Base-by-base conservation (phyloP, 225 moss, liverwort and hornwort species). In the Takakia lepidozioides region DNA sequence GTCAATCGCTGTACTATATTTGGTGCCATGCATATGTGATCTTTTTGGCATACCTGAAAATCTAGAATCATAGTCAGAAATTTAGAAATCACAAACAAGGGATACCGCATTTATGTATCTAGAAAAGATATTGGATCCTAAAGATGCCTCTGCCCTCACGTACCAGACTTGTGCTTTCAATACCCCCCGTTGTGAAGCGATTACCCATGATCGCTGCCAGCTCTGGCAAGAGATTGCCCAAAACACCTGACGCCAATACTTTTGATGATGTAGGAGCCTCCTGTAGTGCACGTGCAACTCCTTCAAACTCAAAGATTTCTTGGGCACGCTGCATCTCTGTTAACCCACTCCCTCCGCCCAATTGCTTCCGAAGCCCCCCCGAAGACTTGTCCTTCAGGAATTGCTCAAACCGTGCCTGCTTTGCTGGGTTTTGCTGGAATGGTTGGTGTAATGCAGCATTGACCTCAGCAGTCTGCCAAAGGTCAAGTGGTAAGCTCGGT, bases 251-350 rank as follows among this genome's bases (percentile, higher is more conserved):
- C 32, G 46, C 16, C 25, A 66, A 36, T 55, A 63, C 62, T 35
- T 70, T 73, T 43, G 47, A 19, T 8, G 58, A 27, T 44, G 64
- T 48, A 41, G 43, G 60, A 55, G 57, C 75, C 63, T 80, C 53
- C 60, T 65, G 59, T 52, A 76, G 71, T 47, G 41, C 35, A 19
- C 71, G 73, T 46, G 76, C 65, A 48, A 71, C 51, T 54, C 67
- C 55, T 58, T 87, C 87, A 61, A 87, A 87, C 41, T 83, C 87
- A 38, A 71, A 69, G 36, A 87, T 74, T 61, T 87, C 87, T 52
- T 80, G 68, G 58, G 80, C 80, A 44, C 80, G 68, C 55, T 83
- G 71, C 25, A 68, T 50, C 57, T 76, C 83, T 29, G 87, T 73
- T 49, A 87, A 51, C 46, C 70, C 75, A 57, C 78, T 70, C 55